Base-by-base conservation (phyloP, 768 basidiomycete species). In the Lactarius indigo region DNA sequence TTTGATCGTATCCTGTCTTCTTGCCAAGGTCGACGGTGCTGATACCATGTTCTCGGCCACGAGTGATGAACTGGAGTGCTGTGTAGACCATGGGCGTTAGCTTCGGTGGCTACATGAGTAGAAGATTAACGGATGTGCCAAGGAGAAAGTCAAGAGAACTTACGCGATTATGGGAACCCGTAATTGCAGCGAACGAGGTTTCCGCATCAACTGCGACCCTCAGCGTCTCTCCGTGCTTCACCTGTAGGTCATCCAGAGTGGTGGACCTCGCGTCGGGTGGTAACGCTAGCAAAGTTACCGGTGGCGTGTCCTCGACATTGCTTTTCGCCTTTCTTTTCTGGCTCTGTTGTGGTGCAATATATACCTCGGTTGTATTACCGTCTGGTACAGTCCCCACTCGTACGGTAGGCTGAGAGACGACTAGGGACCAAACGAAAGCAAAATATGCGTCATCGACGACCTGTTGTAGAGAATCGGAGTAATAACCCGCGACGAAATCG, bases 1-100 rank as follows among this genome's bases (percentile, higher is more conserved):
- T 95, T 74, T 92, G 91, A 73, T 94, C 93, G 72, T 96, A 94
- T 58, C 85, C 85, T 12, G 93, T 88, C 72, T 85, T 81, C 70
- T 86, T 85, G 30, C 91, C 90, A 17, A 96, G 81, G 37, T 90
- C 84, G 15, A 94, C 85, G 56, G 91, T 87, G 8, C 91, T 89
- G 18, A 92, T 83, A 13, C 94, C 94, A 23, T 83, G 78, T 65
- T 91, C 89, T 66, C 93, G 79, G 3, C 89, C 91, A 42, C 91
- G 84, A n/a, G 92, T 89, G 70, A 96, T 86, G 54, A 93, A 80
- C 73, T 95, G 92, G 17, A 96, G 83, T 6, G 89, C 87, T 18
- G 87, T 85, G 74, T 94, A 96, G 2, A 94, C 90, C 87, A 90
- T 89, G 0, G 89, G 88, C 57, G 88, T 93, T 71, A 96, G 78